These are phyloP conservation scores for Aspergillus sp. DNA, from an alignment of 2,329 filamentous ascomycete species.

Conservation along the genomic window DNA sequence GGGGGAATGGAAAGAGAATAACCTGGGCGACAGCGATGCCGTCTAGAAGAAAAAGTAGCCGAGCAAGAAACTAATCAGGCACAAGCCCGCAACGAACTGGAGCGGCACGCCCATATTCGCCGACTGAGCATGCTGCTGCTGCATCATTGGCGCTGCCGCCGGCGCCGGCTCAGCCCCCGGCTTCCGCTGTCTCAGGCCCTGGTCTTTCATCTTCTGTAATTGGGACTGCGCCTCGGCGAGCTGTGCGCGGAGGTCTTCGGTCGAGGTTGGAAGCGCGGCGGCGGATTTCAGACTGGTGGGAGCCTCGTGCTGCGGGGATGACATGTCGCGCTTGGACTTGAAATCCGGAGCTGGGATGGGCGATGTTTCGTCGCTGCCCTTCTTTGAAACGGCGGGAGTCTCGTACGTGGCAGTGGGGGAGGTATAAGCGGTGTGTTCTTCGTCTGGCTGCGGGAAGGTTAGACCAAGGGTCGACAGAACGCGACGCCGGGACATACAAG, in stretches of 20 bases:
- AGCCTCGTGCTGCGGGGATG: conserved; percentile 30
- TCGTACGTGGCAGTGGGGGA: conserved; percentile 45
- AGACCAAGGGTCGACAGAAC: conserved; percentile 3
- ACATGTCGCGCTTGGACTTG: conserved; percentile 27
- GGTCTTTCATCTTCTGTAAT: conserved; percentile 60
- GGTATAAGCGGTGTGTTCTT: conserved; percentile 45
- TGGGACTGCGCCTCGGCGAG: conserved; percentile 65
- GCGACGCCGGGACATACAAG: conserved; percentile 19
- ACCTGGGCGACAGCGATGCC: too few relatives aligned
- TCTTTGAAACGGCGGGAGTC: conserved; percentile 38
- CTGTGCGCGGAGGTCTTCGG: conserved; percentile 61
- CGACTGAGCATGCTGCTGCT: conserved; percentile 47
- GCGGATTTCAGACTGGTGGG: conserved; percentile 39
- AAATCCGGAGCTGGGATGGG: conserved; percentile 28
- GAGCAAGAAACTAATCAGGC: conserved; percentile 81
- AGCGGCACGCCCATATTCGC: conserved; percentile 69
- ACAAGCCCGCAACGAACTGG: conserved; percentile 72
- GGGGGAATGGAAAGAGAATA: too few relatives aligned
- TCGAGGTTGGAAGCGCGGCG: conserved; percentile 39
- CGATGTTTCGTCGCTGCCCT: conserved; percentile 23
- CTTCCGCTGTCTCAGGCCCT: conserved; percentile 73
- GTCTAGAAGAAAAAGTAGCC: conserved; percentile 91
- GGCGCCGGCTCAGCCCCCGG: conserved; percentile 47
- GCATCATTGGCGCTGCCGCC: conserved; percentile 39
- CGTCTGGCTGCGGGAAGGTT: conserved; percentile 23